Base-by-base conservation (phyloP, 78 protist genomes). In the Dictyostelium capitatum region DNA sequence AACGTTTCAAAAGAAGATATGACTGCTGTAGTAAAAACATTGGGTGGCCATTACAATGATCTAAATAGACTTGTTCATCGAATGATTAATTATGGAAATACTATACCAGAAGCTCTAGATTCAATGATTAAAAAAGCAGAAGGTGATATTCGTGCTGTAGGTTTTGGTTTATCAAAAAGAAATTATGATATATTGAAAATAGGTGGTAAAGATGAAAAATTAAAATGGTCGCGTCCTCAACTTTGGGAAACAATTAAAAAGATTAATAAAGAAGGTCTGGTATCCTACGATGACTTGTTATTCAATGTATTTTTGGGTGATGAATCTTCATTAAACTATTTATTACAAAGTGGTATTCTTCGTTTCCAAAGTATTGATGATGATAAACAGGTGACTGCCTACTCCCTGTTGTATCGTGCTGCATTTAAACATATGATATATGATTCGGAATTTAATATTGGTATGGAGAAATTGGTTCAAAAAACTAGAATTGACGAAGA, bases 401-500 rank as follows among this genome's bases (percentile, higher is more conserved):
- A 87, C 51, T 87, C 92, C 3, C 92, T 83, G 19, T 37, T 87
- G 1, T 87, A 87, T 41, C 30, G 82, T 17, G 8, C 92, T 4
- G 92, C 92, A 1, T 87, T 87, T 43, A 74, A 87, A 48, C 72
- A 56, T n/a, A 87, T 87, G 92, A 83, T 77, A n/a, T 46, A 87
- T 6, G 92, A 87, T 47, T n/a, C 77, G 12, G 92, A 87, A 20
- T 87, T 87, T 79, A 20, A 65, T 51, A 83, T 87, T 19, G 92
- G 92, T 77, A 87, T 87, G 82, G 92, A 87, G 20, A 67, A 77
- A 25, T 64, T 77, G 17, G 92, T 80, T 0, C 92, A 87, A 77
- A 87, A 87, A 65, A n/a, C 92, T 6, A 75, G 92, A 77, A 87
- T 87, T 37, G 92, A 87, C 47, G 92, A 87, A 62, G 92, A 87